Evolutionary conservation across 768 basidiomycete genomes (phyloP), one percentile per base, ranked within the genome.

Genomic region (Boletus rubescentipes): DNA sequence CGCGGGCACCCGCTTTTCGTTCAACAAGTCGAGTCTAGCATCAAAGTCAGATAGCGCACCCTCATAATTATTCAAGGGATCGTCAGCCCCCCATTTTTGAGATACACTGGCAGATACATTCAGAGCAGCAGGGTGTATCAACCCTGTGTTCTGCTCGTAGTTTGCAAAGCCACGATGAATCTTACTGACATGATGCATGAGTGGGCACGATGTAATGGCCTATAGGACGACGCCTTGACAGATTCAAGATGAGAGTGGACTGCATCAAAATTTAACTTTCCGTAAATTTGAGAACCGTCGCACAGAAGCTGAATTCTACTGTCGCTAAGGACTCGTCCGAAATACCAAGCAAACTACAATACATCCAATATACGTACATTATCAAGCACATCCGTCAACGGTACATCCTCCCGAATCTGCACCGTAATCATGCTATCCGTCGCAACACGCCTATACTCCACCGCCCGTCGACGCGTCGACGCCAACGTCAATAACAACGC

Each of bases 211-310:
- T 5, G 12, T 9, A 9, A 47, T 5, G 26, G 14, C 5, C 9
- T 1, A n/a, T 23, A 10, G 15, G 4, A 60, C 61, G 9, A 63
- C 60, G 53, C 44, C 32, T 45, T 50, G 20, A 45, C 23, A 0
- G 48, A 51, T 7, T 34, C 39, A 34, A 52, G 12, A 20, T 61
- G 58, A 15, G 44, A 9, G 7, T 46, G 31, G 18, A 60, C 52
- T n/a, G 49, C 58, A 1, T 53, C 50, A 7, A 51, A 21, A 15
- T 57, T 34, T n/a, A n/a, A n/a, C n/a, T n/a, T n/a, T n/a, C n/a
- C n/a, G n/a, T n/a, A n/a, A n/a, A n/a, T n/a, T n/a, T n/a, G n/a
- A n/a, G n/a, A n/a, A n/a, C n/a, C n/a, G n/a, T n/a, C n/a, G n/a
- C n/a, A n/a, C n/a, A n/a, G n/a, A n/a, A n/a, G n/a, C n/a, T n/a